Conservation (phyloP, 129 eudicot species). For the Flaveria trinervia region DNA sequence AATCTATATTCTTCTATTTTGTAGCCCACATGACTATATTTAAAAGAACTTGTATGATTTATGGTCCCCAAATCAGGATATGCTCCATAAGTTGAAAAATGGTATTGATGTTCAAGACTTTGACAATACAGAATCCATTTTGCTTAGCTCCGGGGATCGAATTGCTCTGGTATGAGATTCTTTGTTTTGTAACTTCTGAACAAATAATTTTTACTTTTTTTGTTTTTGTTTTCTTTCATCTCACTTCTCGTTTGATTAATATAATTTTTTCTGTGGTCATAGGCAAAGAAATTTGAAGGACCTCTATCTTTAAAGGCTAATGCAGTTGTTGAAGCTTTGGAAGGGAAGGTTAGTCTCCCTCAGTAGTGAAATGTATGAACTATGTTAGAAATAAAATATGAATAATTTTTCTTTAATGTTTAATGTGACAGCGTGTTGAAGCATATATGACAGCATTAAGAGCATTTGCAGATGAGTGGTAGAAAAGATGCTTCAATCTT, state of each 20-base stretch:
- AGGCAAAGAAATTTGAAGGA: slow-evolving; percentile 84
- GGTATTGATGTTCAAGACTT: slow-evolving; percentile 74
- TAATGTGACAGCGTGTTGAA: slow-evolving; percentile 68
- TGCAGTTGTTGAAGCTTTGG: slow-evolving; percentile 78
- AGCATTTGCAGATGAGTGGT: slow-evolving; percentile 91
- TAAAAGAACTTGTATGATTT: slow-evolving; percentile 14
- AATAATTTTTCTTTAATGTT: slow-evolving; percentile 11
- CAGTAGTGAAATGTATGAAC: slow-evolving; percentile 22
- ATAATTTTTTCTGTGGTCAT: neutral
- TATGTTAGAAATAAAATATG: slow-evolving; percentile 2
- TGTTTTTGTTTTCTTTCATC: neutral
- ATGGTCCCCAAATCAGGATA: slow-evolving; percentile 51
- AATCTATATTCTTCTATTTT: slow-evolving; percentile 21
- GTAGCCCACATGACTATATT: neutral
- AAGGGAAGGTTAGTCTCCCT: slow-evolving; percentile 74
- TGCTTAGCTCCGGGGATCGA: slow-evolving; percentile 76
- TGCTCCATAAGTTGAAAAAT: slow-evolving; percentile 66
- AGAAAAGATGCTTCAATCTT: slow-evolving; percentile 15
- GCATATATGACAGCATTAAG: slow-evolving; percentile 65
- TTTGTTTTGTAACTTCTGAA: neutral
- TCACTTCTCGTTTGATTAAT: slow-evolving; percentile 3
- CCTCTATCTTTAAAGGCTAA: slow-evolving; percentile 63
- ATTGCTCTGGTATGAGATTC: slow-evolving; percentile 59
- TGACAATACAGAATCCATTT: slow-evolving; percentile 52
- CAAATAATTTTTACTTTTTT: neutral